phyloP scores from a whole-genome alignment of 108 stramenopile genomes.

The Halocafeteria seosinensis region DNA sequence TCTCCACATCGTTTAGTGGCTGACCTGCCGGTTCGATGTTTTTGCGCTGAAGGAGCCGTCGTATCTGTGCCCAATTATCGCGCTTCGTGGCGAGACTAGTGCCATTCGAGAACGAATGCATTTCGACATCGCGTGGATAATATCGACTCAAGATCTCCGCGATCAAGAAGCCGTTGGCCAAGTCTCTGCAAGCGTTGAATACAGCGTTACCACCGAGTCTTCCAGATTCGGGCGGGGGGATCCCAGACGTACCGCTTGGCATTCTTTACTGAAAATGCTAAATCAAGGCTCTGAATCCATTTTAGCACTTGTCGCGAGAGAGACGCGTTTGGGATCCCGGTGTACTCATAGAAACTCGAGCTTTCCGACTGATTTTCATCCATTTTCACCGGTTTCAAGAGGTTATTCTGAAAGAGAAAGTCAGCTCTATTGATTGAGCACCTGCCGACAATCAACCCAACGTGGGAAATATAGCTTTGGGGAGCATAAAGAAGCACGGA shows the following conservation, averaged over 20 bases:
- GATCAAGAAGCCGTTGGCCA: conserved; percentile 44
- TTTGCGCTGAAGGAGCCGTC: conserved; percentile 24
- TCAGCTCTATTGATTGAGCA: too few species aligned
- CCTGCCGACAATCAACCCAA: too few species aligned
- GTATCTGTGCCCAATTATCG: conserved; percentile 46
- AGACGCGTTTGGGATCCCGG: too few species aligned
- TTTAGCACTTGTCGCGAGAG: conserved; percentile 34
- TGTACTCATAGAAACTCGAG: too few species aligned
- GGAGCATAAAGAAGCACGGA: too few species aligned
- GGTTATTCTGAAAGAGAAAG: too few species aligned
- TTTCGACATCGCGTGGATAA: conserved; percentile 32
- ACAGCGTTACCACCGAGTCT: not conserved
- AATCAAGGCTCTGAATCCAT: conserved; percentile 42
- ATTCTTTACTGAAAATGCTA: conserved; percentile 44
- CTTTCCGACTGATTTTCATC: too few species aligned
- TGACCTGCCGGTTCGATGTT: conserved; percentile 1
- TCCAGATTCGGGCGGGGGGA: not conserved
- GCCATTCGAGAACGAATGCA: conserved; percentile 44
- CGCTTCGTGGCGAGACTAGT: conserved; percentile 16
- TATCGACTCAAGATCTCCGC: conserved; percentile 45
- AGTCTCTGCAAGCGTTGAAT: conserved; percentile 23
- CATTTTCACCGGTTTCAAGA: too few species aligned
- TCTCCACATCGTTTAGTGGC: conserved; percentile 18
- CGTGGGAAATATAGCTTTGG: too few species aligned
- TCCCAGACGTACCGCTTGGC: conserved; percentile 18